phyloP scores from a whole-genome alignment of 345 rosid species.

The Citrus trifoliata region DNA sequence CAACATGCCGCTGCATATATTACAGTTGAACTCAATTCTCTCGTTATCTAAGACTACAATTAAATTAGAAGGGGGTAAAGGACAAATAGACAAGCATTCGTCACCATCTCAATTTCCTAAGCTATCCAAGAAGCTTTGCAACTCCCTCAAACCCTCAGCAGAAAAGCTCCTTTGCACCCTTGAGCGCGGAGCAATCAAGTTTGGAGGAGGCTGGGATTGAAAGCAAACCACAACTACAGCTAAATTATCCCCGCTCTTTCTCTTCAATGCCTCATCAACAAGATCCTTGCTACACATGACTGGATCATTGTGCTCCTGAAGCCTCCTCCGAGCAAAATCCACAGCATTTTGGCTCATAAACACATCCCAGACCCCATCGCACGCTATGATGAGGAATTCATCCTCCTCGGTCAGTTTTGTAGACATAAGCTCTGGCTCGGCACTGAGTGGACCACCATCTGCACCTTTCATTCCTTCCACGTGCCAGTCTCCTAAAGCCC shows the following conservation, averaged over 20 bases:
- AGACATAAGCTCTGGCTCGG: conserved; percentile 78
- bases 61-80: not conserved
- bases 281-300: conserved; percentile 67
- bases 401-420: conserved; percentile 57
- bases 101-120: conserved; percentile 35
- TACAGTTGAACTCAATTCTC: conserved; percentile 43
- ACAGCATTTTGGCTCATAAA: conserved; percentile 84
- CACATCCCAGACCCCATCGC: conserved; percentile 95
- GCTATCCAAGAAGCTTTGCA: conserved; percentile 70
- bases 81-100: not conserved
- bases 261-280: conserved; percentile 79
- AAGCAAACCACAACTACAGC: conserved; percentile 76
- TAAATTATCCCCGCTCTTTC: conserved; percentile 82
- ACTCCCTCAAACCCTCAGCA: conserved; percentile 62
- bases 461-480: conserved; percentile 77
- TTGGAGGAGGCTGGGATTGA: conserved; percentile 65
- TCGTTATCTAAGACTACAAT: conserved; percentile 24
- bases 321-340: conserved; percentile 81
- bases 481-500: conserved; percentile 94
- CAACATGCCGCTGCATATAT: conserved; percentile 39
- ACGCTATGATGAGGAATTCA: conserved; percentile 81
- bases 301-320: conserved; percentile 85
- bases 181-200: conserved; percentile 54
- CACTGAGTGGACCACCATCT: conserved; percentile 73
- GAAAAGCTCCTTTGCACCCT: conserved; percentile 78